Evolutionary conservation across 306 rosid genomes (phyloP).

Genomic region (Sindora glabra): DNA sequence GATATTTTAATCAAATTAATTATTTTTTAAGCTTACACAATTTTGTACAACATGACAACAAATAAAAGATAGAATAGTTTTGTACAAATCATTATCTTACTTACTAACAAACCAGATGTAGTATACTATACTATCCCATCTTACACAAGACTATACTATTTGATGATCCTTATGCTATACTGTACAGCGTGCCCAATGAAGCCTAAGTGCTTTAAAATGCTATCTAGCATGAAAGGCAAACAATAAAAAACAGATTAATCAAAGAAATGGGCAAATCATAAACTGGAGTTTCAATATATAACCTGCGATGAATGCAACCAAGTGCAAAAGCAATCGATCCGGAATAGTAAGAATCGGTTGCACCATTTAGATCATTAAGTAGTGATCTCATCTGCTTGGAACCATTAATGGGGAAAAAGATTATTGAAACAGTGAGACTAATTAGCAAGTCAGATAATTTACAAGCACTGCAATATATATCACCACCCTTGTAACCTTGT

Average conservation of each 20-base stretch:
- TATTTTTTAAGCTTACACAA: too few relatives aligned
- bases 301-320: constrained; percentile 99
- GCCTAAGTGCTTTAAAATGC: too few relatives aligned
- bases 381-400: constrained; percentile 70
- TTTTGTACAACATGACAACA: too few relatives aligned
- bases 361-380: constrained; percentile 76
- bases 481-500: not conserved
- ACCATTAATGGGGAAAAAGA: constrained; percentile 17
- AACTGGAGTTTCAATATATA: constrained; percentile 4
- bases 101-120: too few relatives aligned
- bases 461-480: not conserved
- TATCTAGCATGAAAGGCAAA: not conserved
- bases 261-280: constrained; percentile 8
- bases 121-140: too few relatives aligned
- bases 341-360: constrained; percentile 57
- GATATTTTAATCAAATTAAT: too few relatives aligned
- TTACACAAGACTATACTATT: too few relatives aligned
- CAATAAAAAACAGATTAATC: not conserved
- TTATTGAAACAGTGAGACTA: constrained; percentile 1
- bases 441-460: not conserved
- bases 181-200: too few relatives aligned
- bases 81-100: too few relatives aligned
- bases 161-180: too few relatives aligned
- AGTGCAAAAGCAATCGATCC: constrained; percentile 91
- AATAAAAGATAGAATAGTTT: too few relatives aligned